These are phyloP conservation scores for Trichoderma harzianum DNA, from an alignment of 2,329 filamentous ascomycete genomes.

Conservation along the genomic window DNA sequence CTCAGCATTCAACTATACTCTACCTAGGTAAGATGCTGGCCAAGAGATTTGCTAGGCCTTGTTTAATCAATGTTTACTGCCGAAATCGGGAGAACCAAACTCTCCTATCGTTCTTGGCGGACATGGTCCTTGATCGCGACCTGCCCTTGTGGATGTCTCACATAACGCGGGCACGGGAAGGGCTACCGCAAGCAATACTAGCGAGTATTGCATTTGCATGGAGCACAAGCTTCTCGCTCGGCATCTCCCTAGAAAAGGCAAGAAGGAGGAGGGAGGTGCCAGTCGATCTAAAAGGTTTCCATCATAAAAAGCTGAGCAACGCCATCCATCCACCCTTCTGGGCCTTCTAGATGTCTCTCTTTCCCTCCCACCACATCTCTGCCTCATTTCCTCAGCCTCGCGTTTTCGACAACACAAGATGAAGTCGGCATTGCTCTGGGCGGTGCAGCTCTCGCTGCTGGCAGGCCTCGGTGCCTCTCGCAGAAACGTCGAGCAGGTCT, in stretches of 20 bases:
- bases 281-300: too few relatives aligned
- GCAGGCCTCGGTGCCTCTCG: constrained; percentile 25
- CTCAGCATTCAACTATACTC: background rate
- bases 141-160: constrained; percentile 15
- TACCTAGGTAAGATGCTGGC: background rate
- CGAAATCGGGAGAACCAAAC: background rate
- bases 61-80: background rate
- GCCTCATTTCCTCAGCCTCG: background rate
- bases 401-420: constrained; percentile 13
- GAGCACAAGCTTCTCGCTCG: background rate
- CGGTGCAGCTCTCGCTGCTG: constrained; percentile 24
- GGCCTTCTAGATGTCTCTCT: background rate
- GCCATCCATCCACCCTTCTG: background rate
- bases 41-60: background rate
- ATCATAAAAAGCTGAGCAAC: background rate
- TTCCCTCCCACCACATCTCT: background rate
- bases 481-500: constrained; percentile 28
- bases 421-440: constrained; percentile 19
- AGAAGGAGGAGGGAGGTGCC: background rate
- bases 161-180: background rate
- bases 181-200: background rate
- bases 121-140: constrained; percentile 4
- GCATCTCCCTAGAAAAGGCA: constrained; percentile 2
- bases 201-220: background rate
- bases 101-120: constrained; percentile 4